Evolutionary conservation across 768 basidiomycete species (phyloP), one percentile per base, ranked within the genome.

Genomic region (Polyporus arcularius): DNA sequence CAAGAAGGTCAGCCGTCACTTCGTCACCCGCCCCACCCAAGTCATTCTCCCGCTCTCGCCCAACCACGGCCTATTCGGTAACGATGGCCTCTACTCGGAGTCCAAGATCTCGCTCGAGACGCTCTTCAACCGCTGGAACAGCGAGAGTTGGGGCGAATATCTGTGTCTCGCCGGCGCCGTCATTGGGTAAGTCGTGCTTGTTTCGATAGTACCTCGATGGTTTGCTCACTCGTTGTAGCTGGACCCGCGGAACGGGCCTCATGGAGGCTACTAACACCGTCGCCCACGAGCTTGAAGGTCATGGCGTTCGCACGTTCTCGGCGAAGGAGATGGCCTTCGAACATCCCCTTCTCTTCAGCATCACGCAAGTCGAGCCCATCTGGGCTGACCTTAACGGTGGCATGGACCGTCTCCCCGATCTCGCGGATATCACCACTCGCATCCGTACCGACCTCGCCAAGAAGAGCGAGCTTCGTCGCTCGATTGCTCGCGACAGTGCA

Each of bases 261-360:
- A 98, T 99, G 97, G 89, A 85, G 58, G 90, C 95, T 4, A 96
- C 94, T 46, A 96, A 96, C 78, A 92, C 90, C 45, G 89, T 98
- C 55, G 95, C 97, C 30, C 92, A 96, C 59, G 94, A 94, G 55
- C n/a, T n/a, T n/a, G n/a, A n/a, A n/a, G 82, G 87, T 60, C 84
- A 90, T 63, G 97, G 97, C 62, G 93, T 97, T 59, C 87, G 97
- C 65, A 99, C 97, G 1, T 99, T 98, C 85, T 98, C 96, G 0
- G 91, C 97, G 30, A 98, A 98, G 79, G 97, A 99, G 78, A 99
- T 98, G 97, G 96, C 97, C 0, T 99, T 99, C 86, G 98, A 99
- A n/a, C 97, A 99, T 71, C 97, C 97, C 46, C 86, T 98, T 6
- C 84, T 99, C 55, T 98, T 98, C 86, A 97, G 96, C 75, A 96